These are phyloP conservation scores for Solanum gandarillasii DNA, from an alignment of 257 asterid genomes.

Conservation along the genomic window DNA sequence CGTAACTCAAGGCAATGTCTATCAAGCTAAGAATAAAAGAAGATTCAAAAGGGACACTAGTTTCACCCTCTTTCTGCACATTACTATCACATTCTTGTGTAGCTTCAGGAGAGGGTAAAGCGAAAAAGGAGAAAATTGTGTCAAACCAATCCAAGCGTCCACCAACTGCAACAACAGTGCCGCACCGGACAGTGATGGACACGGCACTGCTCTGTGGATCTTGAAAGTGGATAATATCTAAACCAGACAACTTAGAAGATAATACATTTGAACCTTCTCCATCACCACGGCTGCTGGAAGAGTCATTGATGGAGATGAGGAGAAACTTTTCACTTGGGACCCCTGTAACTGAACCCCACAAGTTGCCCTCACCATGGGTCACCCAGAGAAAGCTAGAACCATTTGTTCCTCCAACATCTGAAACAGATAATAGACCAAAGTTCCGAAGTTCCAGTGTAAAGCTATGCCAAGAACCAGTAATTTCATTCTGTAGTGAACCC, in stretches of 20 bases:
- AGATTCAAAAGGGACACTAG: constrained; percentile 28
- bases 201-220: constrained; percentile 55
- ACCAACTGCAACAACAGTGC: constrained; percentile 75
- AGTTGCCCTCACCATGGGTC: constrained; percentile 68
- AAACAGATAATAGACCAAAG: constrained; percentile 61
- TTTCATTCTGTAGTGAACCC: constrained; percentile 50
- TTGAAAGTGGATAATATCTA: constrained; percentile 52
- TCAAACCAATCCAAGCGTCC: constrained; percentile 96
- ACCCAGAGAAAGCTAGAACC: constrained; percentile 57
- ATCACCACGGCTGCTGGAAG: constrained; percentile 81
- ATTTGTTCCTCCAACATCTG: constrained; percentile 66
- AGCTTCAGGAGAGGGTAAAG: constrained; percentile 37
- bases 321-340: constrained; percentile 52
- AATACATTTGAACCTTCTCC: constrained; percentile 86
- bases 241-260: constrained; percentile 62
- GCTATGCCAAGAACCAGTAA: constrained; percentile 81
- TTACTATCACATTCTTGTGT: constrained; percentile 30
- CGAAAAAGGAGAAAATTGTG: constrained; percentile 51
- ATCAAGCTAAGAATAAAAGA: constrained; percentile 77
- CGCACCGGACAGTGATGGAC: constrained; percentile 56
- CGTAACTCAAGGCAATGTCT: constrained; percentile 79
- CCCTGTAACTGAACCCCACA: constrained; percentile 71
- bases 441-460: constrained; percentile 55
- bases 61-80: constrained; percentile 22
- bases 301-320: constrained; percentile 69